phyloP scores from a whole-genome alignment of 2,329 filamentous ascomycete species.

The Xylaria multiplex region DNA sequence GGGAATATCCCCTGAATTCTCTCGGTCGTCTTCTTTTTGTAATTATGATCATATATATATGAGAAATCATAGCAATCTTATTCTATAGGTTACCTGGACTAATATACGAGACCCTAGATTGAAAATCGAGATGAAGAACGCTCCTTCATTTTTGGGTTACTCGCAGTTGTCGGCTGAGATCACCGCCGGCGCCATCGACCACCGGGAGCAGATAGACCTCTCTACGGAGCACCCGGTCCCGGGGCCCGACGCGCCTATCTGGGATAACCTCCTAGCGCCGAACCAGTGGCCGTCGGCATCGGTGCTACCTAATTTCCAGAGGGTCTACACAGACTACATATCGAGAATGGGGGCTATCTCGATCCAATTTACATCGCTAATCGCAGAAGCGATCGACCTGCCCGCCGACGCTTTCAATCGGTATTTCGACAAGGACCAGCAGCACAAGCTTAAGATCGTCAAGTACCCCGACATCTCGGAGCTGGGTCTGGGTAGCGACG shows the following conservation, averaged over 20 bases:
- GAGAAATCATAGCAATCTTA: too few relatives aligned
- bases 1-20: background rate
- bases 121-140: slow-evolving; percentile 78
- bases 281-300: slow-evolving; percentile 79
- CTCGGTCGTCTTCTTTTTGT: too few relatives aligned
- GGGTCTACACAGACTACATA: slow-evolving; percentile 80
- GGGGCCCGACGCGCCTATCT: slow-evolving; percentile 68
- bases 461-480: slow-evolving; percentile 81
- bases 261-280: slow-evolving; percentile 80
- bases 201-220: slow-evolving; percentile 87
- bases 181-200: slow-evolving; percentile 79
- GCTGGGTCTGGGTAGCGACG: slow-evolving; percentile 57
- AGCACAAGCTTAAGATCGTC: slow-evolving; percentile 91
- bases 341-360: slow-evolving; percentile 76
- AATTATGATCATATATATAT: background rate
- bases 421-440: slow-evolving; percentile 79
- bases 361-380: slow-evolving; percentile 78
- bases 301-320: slow-evolving; percentile 73
- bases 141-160: slow-evolving; percentile 76
- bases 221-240: slow-evolving; percentile 80
- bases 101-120: slow-evolving; percentile 54
- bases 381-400: slow-evolving; percentile 84
- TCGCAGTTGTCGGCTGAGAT: slow-evolving; percentile 73
- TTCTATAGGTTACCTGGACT: background rate
- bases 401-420: slow-evolving; percentile 75